Percentiles rank a stretch among this genome's conserved stretches.
These are phyloP conservation scores for Acanthamoeba triangularis DNA, from an alignment of 208 protist genomes.

Conservation along the genomic window DNA sequence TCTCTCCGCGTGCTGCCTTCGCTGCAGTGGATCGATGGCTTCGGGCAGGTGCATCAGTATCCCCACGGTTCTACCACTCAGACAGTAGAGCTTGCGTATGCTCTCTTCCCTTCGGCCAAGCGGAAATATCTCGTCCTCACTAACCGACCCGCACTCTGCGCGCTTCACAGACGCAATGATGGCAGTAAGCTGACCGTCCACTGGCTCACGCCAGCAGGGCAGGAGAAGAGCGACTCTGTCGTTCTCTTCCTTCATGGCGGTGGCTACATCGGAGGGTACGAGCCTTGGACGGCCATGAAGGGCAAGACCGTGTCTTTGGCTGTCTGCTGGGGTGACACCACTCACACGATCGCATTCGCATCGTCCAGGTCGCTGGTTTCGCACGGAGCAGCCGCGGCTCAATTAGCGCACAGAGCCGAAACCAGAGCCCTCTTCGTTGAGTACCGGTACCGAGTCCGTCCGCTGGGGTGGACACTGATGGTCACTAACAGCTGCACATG, in stretches of 20 bases:
- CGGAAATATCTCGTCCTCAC: no score
- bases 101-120: no score
- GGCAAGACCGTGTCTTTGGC: no score
- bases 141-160: no score
- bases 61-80: no score
- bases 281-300: no score
- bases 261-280: constrained; percentile 14
- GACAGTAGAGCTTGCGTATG: no score
- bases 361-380: not conserved
- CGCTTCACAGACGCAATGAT: not conserved
- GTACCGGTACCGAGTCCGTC: not conserved
- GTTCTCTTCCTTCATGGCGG: constrained; percentile 45
- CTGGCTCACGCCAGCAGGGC: not conserved
- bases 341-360: not conserved
- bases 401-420: not conserved
- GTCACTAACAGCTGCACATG: not conserved
- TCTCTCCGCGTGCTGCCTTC: no score
- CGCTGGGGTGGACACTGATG: not conserved
- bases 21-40: no score
- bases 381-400: not conserved
- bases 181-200: not conserved
- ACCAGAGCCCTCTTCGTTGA: constrained; percentile 53
- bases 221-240: not conserved
- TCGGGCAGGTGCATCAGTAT: no score
- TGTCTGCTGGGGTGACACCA: not conserved